Conservation (phyloP, 129 eudicot species). For the Chrysanthemum makinoi region DNA sequence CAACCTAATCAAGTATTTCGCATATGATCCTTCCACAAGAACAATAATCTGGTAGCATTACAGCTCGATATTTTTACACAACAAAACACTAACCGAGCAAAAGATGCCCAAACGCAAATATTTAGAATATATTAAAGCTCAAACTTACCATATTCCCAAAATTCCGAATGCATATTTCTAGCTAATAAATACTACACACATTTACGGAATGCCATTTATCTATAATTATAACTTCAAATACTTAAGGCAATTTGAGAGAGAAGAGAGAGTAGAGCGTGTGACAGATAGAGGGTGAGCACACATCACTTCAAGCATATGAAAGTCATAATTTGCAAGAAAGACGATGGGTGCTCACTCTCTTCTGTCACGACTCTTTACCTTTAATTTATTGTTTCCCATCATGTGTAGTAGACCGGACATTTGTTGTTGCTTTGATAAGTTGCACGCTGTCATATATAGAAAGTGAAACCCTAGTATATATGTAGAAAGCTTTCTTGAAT, state of each 20-base stretch:
- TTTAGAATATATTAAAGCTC: background rate
- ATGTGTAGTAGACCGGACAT: background rate
- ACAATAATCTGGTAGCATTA: background rate
- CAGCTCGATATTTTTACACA: background rate
- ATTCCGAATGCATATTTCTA: background rate
- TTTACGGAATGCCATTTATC: too few relatives aligned
- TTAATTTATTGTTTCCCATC: background rate
- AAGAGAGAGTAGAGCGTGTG: conserved; percentile 27
- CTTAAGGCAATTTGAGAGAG: background rate
- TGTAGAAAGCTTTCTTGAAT: conserved; percentile 9
- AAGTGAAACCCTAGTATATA: conserved; percentile 13
- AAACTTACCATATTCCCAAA: background rate
- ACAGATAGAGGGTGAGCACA: conserved; percentile 90
- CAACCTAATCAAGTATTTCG: background rate
- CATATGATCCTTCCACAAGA: background rate
- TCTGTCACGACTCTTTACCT: conserved; percentile 34
- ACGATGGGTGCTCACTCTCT: conserved; percentile 52
- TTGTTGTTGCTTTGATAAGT: conserved; percentile 1
- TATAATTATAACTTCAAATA: background rate
- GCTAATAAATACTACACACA: too few relatives aligned
- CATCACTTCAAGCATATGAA: conserved; percentile 52
- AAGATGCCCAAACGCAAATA: background rate
- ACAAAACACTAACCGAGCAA: background rate
- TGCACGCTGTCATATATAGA: background rate
- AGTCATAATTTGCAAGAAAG: background rate